Evolutionary conservation across 805 yeast genomes (phyloP).

Genomic region (Wickerhamomyces canadensis): DNA sequence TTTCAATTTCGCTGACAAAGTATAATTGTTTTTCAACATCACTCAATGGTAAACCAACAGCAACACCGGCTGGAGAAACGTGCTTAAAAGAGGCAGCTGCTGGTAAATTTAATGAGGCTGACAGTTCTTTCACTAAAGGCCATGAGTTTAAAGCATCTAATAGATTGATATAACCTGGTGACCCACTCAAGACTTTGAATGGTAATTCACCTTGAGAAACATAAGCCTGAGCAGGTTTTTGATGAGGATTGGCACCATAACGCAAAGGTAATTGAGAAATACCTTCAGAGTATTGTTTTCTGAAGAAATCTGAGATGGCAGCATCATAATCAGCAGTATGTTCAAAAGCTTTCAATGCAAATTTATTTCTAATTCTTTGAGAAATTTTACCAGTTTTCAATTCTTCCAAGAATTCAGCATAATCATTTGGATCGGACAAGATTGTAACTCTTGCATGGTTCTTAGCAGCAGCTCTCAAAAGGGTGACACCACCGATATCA

Average conservation of each 20-base stretch:
- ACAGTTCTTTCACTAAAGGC: conserved; percentile 96
- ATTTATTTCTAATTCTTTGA: conserved; percentile 65
- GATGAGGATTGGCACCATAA: conserved; percentile 99
- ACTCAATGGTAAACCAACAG: conserved; percentile 89
- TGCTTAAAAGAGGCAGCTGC: conserved; percentile 99
- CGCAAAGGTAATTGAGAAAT: conserved; percentile 86
- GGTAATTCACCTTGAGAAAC: conserved; percentile 86
- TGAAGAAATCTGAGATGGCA: conserved; percentile 93
- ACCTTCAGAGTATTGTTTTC: conserved; percentile 93
- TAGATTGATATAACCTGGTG: conserved; percentile 96
- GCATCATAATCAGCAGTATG: conserved; percentile 97
- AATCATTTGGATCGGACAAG: conserved; percentile 90
- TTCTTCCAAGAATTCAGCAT: conserved; percentile 81
- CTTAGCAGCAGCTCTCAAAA: conserved; percentile 97
- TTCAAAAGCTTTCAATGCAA: conserved; percentile 96
- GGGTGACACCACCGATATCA: conserved; percentile 97
- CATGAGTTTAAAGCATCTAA: conserved; percentile 96
- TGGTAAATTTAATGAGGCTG: conserved; percentile 89
- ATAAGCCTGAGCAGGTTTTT: conserved; percentile 97
- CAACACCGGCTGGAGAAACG: conserved; percentile 98
- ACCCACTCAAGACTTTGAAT: conserved; percentile 87
- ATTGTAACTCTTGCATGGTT: conserved; percentile 96
- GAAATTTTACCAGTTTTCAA: conserved; percentile 66
- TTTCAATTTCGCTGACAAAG: conserved; percentile 91
- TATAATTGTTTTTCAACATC: conserved; percentile 92